Evolutionary conservation across 2,329 filamentous ascomycete genomes (phyloP), one percentile per base, ranked within the genome.

Genomic region (Fusarium vanettenii): DNA sequence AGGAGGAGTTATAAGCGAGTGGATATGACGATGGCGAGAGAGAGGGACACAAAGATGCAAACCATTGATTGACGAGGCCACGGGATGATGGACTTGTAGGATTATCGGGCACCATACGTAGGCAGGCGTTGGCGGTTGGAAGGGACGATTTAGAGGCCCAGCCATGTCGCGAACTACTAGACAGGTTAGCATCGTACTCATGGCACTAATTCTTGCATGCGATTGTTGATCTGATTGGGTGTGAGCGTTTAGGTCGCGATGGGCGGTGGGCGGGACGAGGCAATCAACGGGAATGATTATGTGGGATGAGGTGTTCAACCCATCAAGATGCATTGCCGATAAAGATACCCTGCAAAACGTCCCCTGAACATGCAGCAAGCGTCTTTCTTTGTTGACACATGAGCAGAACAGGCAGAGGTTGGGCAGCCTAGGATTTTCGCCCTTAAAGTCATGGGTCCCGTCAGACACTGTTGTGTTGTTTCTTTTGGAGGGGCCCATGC

Each of bases 1-100:
- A 95, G 78, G 91, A 93, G 76, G 86, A 88, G 74, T 78, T 83
- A 80, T 84, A 77, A 81, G 76, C 60, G 69, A 41, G 66, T 35
- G 52, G 25, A 9, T 20, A 56, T 31, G 50, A 56, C 50, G 31
- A 56, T 31, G 48, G 48, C 48, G 48, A 29, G 25, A 52, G 48
- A 29, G 25, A 29, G 25, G 18, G 16, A 52, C 27, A 31, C 56
- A 14, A 37, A 37, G 55, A 57, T 57, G 31, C 33, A 37, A 59
- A 39, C 33, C 33, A 59, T 59, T 39, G 22, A 64, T 57, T 50
- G 73, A 71, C 70, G 67, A 76, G 70, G 60, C 70, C 73, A 78
- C 66, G 73, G 75, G 69, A 73, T 70, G 73, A 73, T 70, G 73
- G 74, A 74, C 74, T 76, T 81, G 79, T 80, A 81, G 76, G 75